Conservation (phyloP, 768 basidiomycete species). For the Trametes punicea region DNA sequence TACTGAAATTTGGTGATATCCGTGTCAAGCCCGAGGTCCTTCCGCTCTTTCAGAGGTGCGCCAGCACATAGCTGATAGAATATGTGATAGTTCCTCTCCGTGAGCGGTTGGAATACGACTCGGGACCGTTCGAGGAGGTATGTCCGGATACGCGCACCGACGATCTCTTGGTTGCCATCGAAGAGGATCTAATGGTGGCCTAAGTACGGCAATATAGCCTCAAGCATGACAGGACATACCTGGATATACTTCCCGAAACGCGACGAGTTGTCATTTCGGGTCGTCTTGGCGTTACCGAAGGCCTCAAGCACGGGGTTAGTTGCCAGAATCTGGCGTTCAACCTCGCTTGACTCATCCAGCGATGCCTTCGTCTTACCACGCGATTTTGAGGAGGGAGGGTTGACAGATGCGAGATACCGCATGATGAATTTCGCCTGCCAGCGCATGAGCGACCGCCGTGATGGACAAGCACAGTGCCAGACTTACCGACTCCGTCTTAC, state of each 20-base stretch:
- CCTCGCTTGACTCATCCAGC: conserved; percentile 86
- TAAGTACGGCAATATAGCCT: neutral
- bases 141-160: conserved; percentile 97
- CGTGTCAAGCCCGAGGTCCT: conserved; percentile 86
- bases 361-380: conserved; percentile 69
- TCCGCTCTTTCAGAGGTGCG: conserved; percentile 91
- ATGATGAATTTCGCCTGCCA: conserved; percentile 95
- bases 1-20: conserved; percentile 88
- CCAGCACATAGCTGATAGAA: conserved; percentile 99
- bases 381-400: conserved; percentile 63
- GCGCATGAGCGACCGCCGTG: conserved; percentile 7
- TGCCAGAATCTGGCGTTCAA: conserved; percentile 94
- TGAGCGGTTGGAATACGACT: conserved; percentile 94
- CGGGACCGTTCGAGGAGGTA: conserved; percentile 97
- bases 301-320: conserved; percentile 99
- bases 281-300: conserved; percentile 99
- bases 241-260: conserved; percentile 99
- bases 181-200: conserved; percentile 78
- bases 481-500: conserved; percentile 94
- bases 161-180: conserved; percentile 93
- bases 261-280: conserved; percentile 97
- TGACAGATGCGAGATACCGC: conserved; percentile 97
- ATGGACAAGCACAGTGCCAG: neutral
- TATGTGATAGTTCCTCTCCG: conserved; percentile 98
- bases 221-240: conserved; percentile 45